Evolutionary conservation across 2,329 filamentous ascomycete species (phyloP), one percentile per base, ranked within the genome.

Genomic region (Beauveria medogensis): DNA sequence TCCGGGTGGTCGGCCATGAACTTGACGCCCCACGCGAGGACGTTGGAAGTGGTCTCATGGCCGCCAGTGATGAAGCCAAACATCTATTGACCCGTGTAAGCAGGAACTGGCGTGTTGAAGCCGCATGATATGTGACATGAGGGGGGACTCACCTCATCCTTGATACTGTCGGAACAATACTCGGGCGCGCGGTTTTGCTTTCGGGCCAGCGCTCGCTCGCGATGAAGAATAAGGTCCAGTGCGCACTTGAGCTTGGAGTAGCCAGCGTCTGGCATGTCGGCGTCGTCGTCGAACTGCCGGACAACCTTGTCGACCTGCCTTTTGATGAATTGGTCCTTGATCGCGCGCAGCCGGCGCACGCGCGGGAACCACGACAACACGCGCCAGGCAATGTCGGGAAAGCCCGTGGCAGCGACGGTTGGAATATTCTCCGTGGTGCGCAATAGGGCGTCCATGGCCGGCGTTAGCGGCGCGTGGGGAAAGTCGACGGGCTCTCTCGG

Each of bases 31-130:
- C 66, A 70, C 41, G 50, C 55, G 4, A 69, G 54, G 3, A 65
- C 62, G 18, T 62, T 63, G 10, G 60, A 55, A 0, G 67, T 67
- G 1, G 68, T 67, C 10, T 70, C 68, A 40, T 69, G 65, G 10
- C 68, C 67, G 47, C 62, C 64, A 20, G 63, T 56, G 3, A 67
- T n/a, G 37, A 65, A 59, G 12, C 65, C 62, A n/a, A 64, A 52
- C n/a, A 65, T 60, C 51, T 64, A 55, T 18, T 12, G 5, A 26
- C 6, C 3, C 3, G 46, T 58, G 55, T 58, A 7, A 51, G 55
- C 18, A 7, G 26, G 64, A 63, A 26, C 71, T 67, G 12, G 64
- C 64, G 7, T 52, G 52, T 0, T 66, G 16, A 30, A 43, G 43
- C 52, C 34, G 34, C 34, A 37, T 37, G 34, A 37, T 37, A 37